Conservation (phyloP, 768 basidiomycete species). For the Boletus speciosus region DNA sequence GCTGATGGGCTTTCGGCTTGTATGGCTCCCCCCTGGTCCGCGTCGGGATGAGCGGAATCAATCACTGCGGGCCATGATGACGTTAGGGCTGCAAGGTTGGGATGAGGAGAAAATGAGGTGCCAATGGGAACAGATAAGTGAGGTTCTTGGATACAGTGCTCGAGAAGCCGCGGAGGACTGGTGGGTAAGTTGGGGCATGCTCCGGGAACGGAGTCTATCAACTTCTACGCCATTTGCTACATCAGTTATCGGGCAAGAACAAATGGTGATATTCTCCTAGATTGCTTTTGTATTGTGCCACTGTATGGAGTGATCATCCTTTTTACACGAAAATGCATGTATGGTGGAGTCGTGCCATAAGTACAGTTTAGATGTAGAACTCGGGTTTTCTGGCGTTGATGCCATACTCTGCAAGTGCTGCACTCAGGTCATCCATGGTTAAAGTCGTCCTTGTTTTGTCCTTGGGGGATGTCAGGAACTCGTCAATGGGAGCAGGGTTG, state of each 20-base stretch:
- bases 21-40: constrained; percentile 41
- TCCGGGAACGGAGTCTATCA: constrained; percentile 34
- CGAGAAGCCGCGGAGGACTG: constrained; percentile 54
- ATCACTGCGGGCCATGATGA: constrained; percentile 23
- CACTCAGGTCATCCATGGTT: constrained; percentile 95
- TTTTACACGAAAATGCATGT: background rate
- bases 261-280: background rate
- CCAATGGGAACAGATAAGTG: constrained; percentile 51
- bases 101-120: constrained; percentile 44
- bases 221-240: background rate
- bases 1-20: constrained; percentile 37
- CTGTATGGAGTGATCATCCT: background rate
- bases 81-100: constrained; percentile 30
- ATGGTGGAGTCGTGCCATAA: background rate
- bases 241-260: background rate
- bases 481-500: constrained; percentile 1
- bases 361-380: constrained; percentile 65
- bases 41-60: constrained; percentile 41
- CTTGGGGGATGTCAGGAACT: constrained; percentile 34
- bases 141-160: constrained; percentile 47
- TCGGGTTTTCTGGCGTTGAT: constrained; percentile 93
- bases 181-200: constrained; percentile 54
- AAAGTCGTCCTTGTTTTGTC: constrained; percentile 91
- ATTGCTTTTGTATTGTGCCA: background rate
- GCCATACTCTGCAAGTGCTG: constrained; percentile 93